These are phyloP conservation scores for Phytophthora crassamura DNA, from an alignment of 352 stramenopile genomes.

Conservation along the genomic window DNA sequence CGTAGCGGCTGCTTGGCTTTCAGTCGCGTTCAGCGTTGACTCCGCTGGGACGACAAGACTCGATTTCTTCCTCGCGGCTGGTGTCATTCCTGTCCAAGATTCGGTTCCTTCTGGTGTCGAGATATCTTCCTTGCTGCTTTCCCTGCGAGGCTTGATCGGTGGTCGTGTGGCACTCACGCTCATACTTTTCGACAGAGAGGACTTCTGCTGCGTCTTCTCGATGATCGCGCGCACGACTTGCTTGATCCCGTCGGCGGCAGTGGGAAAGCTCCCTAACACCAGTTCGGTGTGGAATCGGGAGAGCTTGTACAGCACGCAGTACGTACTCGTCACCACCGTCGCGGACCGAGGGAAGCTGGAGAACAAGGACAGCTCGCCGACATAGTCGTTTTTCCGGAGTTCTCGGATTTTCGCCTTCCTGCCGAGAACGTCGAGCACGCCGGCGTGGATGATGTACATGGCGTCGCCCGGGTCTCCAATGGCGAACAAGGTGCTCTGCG, in stretches of 20 bases:
- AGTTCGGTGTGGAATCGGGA: slow-evolving; percentile 60
- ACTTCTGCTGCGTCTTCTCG: slow-evolving; percentile 40
- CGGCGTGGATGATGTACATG: slow-evolving; percentile 84
- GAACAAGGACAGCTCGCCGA: slow-evolving; percentile 77
- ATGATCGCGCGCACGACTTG: slow-evolving; percentile 48
- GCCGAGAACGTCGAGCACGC: slow-evolving; percentile 64
- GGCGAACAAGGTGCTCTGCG: slow-evolving; percentile 60
- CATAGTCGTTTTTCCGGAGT: slow-evolving; percentile 67
- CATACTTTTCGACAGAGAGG: slow-evolving; percentile 26
- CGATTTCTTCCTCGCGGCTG: not conserved
- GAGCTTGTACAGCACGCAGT: slow-evolving; percentile 68
- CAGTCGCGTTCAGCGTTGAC: not conserved
- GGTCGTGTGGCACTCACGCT: not conserved
- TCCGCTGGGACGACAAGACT: not conserved
- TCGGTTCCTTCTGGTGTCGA: not conserved
- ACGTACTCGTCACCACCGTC: slow-evolving; percentile 63
- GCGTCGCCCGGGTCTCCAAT: slow-evolving; percentile 62
- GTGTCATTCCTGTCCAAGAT: not conserved
- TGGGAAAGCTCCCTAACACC: slow-evolving; percentile 55
- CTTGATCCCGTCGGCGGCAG: slow-evolving; percentile 20
- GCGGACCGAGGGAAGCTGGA: slow-evolving; percentile 56
- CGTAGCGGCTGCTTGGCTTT: not conserved
- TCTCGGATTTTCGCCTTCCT: slow-evolving; percentile 64
- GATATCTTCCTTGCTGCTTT: not conserved
- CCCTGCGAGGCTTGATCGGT: slow-evolving; percentile 1